These are phyloP conservation scores for Talaromyces funiculosus DNA, from an alignment of 2,329 filamentous ascomycete species.

Conservation along the genomic window DNA sequence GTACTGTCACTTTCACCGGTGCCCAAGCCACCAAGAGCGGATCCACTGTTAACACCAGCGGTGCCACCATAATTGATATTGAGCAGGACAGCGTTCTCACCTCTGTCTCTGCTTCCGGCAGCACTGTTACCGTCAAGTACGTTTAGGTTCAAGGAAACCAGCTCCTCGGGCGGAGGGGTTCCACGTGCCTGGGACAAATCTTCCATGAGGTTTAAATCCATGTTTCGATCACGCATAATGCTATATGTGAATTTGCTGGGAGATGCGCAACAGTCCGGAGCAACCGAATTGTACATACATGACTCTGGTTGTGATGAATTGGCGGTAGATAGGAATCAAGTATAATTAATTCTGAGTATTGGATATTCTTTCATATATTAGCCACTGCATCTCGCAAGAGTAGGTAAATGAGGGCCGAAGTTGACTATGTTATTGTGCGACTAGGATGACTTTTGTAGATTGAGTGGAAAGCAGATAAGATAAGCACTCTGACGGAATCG, in stretches of 20 bases:
- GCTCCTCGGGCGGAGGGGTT: background rate
- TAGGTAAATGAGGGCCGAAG: no score
- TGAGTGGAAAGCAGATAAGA: background rate
- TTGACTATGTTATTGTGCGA: background rate
- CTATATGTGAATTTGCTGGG: background rate
- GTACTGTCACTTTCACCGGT: slow-evolving; percentile 38
- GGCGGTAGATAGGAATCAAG: background rate
- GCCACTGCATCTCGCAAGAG: no score
- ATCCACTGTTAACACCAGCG: slow-evolving; percentile 14
- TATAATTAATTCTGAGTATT: background rate
- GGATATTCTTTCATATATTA: no score
- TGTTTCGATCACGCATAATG: background rate
- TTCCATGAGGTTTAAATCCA: background rate
- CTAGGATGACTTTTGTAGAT: background rate
- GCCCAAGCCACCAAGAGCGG: slow-evolving; percentile 20
- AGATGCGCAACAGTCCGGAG: background rate
- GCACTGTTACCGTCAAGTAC: slow-evolving; percentile 10
- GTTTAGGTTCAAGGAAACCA: background rate
- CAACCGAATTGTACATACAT: background rate
- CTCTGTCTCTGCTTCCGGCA: slow-evolving; percentile 11
- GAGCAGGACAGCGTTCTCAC: slow-evolving; percentile 31
- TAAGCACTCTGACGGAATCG: background rate
- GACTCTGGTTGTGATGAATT: background rate
- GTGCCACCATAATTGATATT: slow-evolving; percentile 39
- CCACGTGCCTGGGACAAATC: no score